Evolutionary conservation across 2,329 filamentous ascomycete genomes (phyloP).

Genomic region (Boeremia exigua): DNA sequence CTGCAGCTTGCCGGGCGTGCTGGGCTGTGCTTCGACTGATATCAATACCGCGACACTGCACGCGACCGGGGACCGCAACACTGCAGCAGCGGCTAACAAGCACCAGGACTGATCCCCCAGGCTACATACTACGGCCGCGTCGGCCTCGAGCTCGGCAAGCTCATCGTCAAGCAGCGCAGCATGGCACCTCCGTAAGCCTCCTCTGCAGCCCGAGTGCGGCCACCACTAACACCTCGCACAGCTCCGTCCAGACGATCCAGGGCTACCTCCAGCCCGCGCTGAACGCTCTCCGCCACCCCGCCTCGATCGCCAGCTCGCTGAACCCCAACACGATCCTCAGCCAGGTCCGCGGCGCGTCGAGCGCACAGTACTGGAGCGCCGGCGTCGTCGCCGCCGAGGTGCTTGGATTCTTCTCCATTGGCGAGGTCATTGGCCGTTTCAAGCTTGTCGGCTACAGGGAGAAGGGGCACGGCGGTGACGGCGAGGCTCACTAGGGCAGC

Average conservation of each 20-base stretch:
- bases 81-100: conserved; percentile 20
- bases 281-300: conserved; percentile 74
- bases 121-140: conserved; percentile 93
- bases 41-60: neutral
- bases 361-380: conserved; percentile 71
- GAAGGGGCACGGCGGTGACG: conserved; percentile 26
- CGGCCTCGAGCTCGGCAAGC: conserved; percentile 82
- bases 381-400: conserved; percentile 85
- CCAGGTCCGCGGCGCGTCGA: conserved; percentile 72
- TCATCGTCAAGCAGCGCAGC: conserved; percentile 85
- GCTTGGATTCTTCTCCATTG: conserved; percentile 95
- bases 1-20: conserved; percentile 14
- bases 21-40: neutral
- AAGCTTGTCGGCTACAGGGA: conserved; percentile 88
- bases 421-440: conserved; percentile 93
- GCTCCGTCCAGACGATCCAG: conserved; percentile 82
- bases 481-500: conserved; percentile 22
- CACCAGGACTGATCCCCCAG: conserved; percentile 79
- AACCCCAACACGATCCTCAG: conserved; percentile 62
- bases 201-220: neutral
- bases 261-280: conserved; percentile 79
- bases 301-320: conserved; percentile 59
- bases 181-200: conserved; percentile 90
- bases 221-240: conserved; percentile 50
- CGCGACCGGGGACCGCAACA: neutral